These are phyloP conservation scores for Suhomyces panamericanus DNA, from an alignment of 1,139 yeast species.

Conservation along the genomic window DNA sequence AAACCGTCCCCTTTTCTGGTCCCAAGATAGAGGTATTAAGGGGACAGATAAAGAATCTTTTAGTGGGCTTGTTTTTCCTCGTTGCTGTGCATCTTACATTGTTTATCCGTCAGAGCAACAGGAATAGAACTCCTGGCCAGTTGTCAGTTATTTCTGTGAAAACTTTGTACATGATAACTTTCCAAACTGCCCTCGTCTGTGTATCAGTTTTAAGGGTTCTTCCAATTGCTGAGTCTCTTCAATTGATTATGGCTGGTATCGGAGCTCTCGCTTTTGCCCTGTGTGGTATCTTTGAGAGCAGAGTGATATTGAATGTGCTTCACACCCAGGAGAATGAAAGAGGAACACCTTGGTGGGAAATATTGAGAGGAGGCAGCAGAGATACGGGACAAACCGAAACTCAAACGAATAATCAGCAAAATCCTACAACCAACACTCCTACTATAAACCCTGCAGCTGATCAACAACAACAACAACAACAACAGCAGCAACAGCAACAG, in stretches of 20 bases:
- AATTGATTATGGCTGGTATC: constrained; percentile 66
- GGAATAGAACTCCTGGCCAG: constrained; percentile 76
- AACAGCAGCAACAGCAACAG: no score
- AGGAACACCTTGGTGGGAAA: constrained; percentile 61
- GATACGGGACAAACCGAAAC: constrained; percentile 10
- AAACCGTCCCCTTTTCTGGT: constrained; percentile 46
- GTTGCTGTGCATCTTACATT: constrained; percentile 34
- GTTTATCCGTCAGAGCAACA: constrained; percentile 61
- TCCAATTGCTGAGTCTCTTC: constrained; percentile 54
- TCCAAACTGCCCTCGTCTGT: constrained; percentile 73
- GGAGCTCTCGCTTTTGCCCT: constrained; percentile 70
- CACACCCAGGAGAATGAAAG: constrained; percentile 76
- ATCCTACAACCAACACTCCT: constrained; percentile 8
- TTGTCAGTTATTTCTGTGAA: constrained; percentile 42
- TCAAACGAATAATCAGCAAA: background rate
- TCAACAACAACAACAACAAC: background rate
- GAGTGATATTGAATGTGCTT: constrained; percentile 69
- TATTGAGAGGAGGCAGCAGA: constrained; percentile 50
- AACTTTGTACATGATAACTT: constrained; percentile 59
- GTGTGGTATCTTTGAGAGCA: constrained; percentile 74
- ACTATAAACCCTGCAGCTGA: background rate
- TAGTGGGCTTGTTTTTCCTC: constrained; percentile 50
- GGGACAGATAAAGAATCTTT: constrained; percentile 41
- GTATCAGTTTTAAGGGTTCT: constrained; percentile 62
- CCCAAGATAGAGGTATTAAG: constrained; percentile 53